These are phyloP conservation scores for Fusarium vanettenii DNA, from an alignment of 2,329 filamentous ascomycete species.

Conservation along the genomic window DNA sequence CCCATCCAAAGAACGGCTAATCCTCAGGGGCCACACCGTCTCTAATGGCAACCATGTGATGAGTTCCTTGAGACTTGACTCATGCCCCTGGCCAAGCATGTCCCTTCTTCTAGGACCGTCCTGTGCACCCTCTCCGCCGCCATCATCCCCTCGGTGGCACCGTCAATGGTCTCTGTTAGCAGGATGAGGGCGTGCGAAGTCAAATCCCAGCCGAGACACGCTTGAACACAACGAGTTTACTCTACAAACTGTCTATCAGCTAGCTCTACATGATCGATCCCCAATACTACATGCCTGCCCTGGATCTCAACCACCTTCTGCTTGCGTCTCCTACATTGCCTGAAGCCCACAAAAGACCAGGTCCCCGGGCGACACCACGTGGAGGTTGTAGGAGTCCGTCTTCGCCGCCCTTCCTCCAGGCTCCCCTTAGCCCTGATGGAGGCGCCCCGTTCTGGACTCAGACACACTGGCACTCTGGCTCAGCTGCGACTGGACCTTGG, in stretches of 20 bases:
- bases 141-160: neutral
- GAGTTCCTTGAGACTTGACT: no score
- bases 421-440: neutral
- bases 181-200: neutral
- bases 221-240: neutral
- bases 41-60: no score
- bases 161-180: neutral
- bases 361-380: slow-evolving; percentile 12
- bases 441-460: neutral
- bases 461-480: neutral
- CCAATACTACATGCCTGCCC: no score
- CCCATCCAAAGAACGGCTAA: no score
- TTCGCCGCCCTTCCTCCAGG: slow-evolving; percentile 5
- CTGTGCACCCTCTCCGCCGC: no score
- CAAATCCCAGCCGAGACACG: neutral
- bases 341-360: slow-evolving; percentile 4
- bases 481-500: neutral
- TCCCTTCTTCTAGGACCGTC: no score
- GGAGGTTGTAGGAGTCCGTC: slow-evolving; percentile 15
- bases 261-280: neutral
- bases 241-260: neutral
- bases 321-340: slow-evolving; percentile 14
- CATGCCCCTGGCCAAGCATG: no score
- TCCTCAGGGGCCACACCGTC: no score
- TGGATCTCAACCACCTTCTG: neutral